A percentile compares a stretch with the other conserved stretches of the same genome.
Conservation (phyloP, 441 rosid genomes). For the Croton laevigatus region DNA sequence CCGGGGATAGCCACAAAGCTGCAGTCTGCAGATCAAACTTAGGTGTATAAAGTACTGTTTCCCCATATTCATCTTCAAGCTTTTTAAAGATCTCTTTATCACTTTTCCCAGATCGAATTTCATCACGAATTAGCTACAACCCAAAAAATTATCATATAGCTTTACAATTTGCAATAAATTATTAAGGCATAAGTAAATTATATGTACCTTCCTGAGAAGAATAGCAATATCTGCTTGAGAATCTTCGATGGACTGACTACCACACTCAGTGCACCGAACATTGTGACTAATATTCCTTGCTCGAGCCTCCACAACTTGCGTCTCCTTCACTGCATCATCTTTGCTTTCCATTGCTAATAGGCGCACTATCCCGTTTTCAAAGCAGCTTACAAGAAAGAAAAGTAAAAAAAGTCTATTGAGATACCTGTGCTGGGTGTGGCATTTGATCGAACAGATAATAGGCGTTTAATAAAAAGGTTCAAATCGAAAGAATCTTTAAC, state of each 20-base stretch:
- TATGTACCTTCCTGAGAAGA: conserved; percentile 71
- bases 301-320: conserved; percentile 68
- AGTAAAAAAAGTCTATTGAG: not conserved
- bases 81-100: conserved; percentile 90
- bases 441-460: conserved; percentile 34
- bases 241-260: conserved; percentile 97
- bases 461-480: not conserved
- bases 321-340: conserved; percentile 64
- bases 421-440: conserved; percentile 7
- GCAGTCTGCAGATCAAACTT: conserved; percentile 94
- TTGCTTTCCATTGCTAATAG: conserved; percentile 45
- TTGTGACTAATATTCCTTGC: conserved; percentile 92
- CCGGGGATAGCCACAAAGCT: conserved; percentile 90
- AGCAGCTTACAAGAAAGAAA: not conserved
- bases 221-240: conserved; percentile 95
- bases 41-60: conserved; percentile 89
- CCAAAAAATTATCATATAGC: not conserved
- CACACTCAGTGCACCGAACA: conserved; percentile 94
- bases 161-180: too few species aligned
- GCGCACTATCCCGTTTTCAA: conserved; percentile 14
- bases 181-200: not conserved
- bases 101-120: conserved; percentile 69
- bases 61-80: conserved; percentile 90
- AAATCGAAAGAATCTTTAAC: too few species aligned
- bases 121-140: conserved; percentile 82